Conservation (phyloP, 1,284 basidiomycete genomes). For the Tilletia setariae region DNA sequence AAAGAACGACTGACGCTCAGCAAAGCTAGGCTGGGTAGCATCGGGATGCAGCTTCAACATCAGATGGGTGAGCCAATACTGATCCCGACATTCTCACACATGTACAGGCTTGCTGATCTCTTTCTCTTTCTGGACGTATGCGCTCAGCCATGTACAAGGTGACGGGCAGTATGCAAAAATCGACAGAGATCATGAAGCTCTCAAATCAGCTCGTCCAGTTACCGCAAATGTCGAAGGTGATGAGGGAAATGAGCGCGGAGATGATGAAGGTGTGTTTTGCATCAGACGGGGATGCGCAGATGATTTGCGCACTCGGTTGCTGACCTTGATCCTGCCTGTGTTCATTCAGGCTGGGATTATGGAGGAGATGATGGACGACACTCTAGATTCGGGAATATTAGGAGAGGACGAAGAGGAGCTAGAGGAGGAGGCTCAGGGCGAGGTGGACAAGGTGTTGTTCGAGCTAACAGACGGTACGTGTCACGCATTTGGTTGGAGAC, state of each 20-base stretch:
- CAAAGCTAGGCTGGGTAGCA: constrained; percentile 89
- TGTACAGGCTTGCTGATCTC: background rate
- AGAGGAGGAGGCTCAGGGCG: constrained; percentile 93
- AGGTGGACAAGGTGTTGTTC: constrained; percentile 93
- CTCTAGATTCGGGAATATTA: constrained; percentile 55
- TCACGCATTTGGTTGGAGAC: background rate
- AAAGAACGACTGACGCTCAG: constrained; percentile 84
- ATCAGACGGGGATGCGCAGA: background rate
- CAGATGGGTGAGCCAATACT: constrained; percentile 75
- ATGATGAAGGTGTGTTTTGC: constrained; percentile 73
- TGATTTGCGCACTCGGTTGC: background rate
- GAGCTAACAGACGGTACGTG: constrained; percentile 90
- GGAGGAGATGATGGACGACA: constrained; percentile 58
- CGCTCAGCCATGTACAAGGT: constrained; percentile 90
- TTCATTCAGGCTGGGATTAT: constrained; percentile 55
- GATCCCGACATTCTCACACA: background rate
- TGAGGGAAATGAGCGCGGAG: constrained; percentile 98
- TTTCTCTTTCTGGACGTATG: background rate
- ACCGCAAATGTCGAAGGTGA: constrained; percentile 83
- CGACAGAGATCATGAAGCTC: constrained; percentile 97
- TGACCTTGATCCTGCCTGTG: constrained; percentile 11
- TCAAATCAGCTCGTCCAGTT: constrained; percentile 87
- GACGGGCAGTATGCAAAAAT: constrained; percentile 92
- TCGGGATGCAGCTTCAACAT: constrained; percentile 83
- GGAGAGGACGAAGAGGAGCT: constrained; percentile 79